Conservation (phyloP, 495 filamentous ascomycete species). For the Penicillium samsonianum region DNA sequence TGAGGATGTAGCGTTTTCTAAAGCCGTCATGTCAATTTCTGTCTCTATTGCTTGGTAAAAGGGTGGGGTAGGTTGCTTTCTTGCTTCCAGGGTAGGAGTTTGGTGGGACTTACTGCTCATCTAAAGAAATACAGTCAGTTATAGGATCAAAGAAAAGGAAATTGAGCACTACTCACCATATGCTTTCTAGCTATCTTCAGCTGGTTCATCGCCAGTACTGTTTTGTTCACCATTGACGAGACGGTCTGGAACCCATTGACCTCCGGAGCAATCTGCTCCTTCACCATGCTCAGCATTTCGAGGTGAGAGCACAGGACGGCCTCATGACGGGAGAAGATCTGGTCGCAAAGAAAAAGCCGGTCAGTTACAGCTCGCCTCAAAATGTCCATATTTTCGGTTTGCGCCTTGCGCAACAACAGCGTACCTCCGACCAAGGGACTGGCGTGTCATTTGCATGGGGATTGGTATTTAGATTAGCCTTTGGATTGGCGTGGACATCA, state of each 20-base stretch:
- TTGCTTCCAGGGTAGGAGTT: neutral
- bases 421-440: slow-evolving; percentile 29
- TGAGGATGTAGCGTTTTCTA: neutral
- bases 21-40: neutral
- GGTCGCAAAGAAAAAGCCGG: neutral
- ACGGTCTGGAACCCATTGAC: slow-evolving; percentile 30
- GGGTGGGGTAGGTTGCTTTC: neutral
- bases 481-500: neutral
- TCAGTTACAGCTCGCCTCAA: neutral
- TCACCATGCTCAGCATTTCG: slow-evolving; percentile 34
- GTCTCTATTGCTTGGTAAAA: neutral
- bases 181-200: slow-evolving; percentile 37
- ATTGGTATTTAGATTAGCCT: neutral
- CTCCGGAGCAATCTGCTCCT: slow-evolving; percentile 24
- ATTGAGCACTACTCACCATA: slow-evolving; percentile 30
- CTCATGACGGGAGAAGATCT: slow-evolving; percentile 43
- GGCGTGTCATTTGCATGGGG: slow-evolving; percentile 5
- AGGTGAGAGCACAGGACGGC: slow-evolving; percentile 39
- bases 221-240: slow-evolving; percentile 41
- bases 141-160: neutral
- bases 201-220: slow-evolving; percentile 38
- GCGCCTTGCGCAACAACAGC: slow-evolving; percentile 13
- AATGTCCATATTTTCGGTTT: neutral
- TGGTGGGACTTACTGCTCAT: slow-evolving; percentile 24
- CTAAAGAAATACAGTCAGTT: slow-evolving; percentile 15